Percentiles rank a stretch among this genome's conserved stretches.
These are phyloP conservation scores for Zymoseptoria brevis DNA, from an alignment of 2,329 filamentous ascomycete genomes.

Conservation along the genomic window DNA sequence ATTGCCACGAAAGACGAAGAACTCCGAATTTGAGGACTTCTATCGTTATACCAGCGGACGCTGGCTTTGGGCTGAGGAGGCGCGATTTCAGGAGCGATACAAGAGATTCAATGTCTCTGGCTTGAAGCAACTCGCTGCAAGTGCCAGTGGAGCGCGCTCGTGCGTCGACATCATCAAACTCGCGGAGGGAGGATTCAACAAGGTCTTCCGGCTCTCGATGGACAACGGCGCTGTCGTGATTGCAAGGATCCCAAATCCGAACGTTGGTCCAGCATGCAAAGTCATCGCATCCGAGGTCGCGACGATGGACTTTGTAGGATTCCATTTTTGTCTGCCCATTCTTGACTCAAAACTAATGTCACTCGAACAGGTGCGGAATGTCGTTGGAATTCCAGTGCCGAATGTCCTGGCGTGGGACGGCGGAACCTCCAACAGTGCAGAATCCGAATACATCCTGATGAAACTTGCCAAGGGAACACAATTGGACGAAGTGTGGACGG, in stretches of 20 bases:
- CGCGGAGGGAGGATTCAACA: conserved; percentile 26
- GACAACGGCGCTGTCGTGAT: conserved; percentile 17
- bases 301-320: conserved; percentile 8
- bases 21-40: conserved; percentile 1
- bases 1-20: neutral
- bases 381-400: conserved; percentile 22
- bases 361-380: conserved; percentile 5
- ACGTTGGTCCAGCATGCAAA: neutral
- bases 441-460: conserved; percentile 26
- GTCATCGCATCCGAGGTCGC: conserved; percentile 8
- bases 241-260: conserved; percentile 26
- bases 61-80: conserved; percentile 6
- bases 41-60: conserved; percentile 8
- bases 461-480: conserved; percentile 27
- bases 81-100: conserved; percentile 5
- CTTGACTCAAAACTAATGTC: neutral
- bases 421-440: conserved; percentile 14
- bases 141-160: conserved; percentile 1
- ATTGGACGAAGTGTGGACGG: conserved; percentile 26
- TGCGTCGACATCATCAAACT: conserved; percentile 16
- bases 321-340: neutral
- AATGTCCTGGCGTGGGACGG: conserved; percentile 21
- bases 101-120: conserved; percentile 7
- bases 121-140: conserved; percentile 5
- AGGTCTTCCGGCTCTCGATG: conserved; percentile 23